Evolutionary conservation across 192 early-diverging fungal species (phyloP).

Genomic region (Backusella westeae): DNA sequence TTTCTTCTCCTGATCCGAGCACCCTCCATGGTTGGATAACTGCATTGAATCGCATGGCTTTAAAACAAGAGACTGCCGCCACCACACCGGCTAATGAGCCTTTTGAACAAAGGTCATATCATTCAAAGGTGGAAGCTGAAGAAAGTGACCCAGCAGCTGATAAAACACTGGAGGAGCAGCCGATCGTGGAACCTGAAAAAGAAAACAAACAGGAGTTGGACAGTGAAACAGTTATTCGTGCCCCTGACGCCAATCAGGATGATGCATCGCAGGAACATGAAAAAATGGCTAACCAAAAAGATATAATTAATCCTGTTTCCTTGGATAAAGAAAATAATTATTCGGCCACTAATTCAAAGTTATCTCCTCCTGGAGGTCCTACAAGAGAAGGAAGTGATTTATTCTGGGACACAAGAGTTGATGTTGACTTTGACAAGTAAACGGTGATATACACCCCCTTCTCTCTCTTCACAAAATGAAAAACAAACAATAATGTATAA

Average conservation of each 20-base stretch:
- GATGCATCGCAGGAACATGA: not conserved
- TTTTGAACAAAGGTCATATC: not conserved
- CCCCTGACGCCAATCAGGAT: not conserved
- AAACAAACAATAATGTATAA: not conserved
- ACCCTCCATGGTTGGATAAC: not conserved
- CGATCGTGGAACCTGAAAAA: not conserved
- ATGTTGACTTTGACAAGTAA: not conserved
- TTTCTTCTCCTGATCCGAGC: not conserved
- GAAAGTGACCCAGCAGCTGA: not conserved
- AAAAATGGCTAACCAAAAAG: not conserved
- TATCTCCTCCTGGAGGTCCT: not conserved
- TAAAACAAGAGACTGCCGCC: not conserved
- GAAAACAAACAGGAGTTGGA: not conserved
- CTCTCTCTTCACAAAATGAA: not conserved
- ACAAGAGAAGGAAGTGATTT: slow-evolving; percentile 10
- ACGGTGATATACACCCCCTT: not conserved
- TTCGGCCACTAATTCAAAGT: not conserved
- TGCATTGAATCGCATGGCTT: not conserved
- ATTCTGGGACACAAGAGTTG: not conserved
- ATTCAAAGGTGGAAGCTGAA: not conserved
- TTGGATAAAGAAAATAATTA: not conserved
- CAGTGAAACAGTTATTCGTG: not conserved
- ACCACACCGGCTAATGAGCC: not conserved
- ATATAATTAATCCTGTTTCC: not conserved
- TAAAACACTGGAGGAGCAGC: not conserved